phyloP scores from a whole-genome alignment of 1,284 basidiomycete species.

The Tilletiaria anomala region DNA sequence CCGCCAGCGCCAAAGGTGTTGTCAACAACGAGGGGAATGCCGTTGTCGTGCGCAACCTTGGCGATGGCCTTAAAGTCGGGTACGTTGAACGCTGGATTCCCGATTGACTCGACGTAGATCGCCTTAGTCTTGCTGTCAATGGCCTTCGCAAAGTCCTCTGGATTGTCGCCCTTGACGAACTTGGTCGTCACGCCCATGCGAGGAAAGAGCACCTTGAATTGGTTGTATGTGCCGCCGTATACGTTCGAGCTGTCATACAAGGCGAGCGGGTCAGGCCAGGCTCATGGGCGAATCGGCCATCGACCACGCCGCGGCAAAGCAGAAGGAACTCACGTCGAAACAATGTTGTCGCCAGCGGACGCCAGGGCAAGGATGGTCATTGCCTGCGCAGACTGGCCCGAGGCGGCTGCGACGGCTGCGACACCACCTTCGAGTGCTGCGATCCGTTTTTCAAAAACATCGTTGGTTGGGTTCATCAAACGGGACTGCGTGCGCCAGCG shows the following conservation, averaged over 20 bases:
- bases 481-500: slow-evolving; percentile 41
- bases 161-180: slow-evolving; percentile 53
- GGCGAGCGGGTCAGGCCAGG: too few relatives aligned
- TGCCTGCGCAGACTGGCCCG: slow-evolving; percentile 69
- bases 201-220: slow-evolving; percentile 64
- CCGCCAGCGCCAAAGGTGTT: slow-evolving; percentile 80
- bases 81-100: slow-evolving; percentile 66
- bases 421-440: slow-evolving; percentile 68
- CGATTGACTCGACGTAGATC: slow-evolving; percentile 67
- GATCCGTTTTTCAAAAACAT: slow-evolving; percentile 70
- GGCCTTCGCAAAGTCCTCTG: slow-evolving; percentile 55
- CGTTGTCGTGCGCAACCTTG: slow-evolving; percentile 60
- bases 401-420: slow-evolving; percentile 62
- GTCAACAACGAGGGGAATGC: slow-evolving; percentile 68
- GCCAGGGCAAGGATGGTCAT: slow-evolving; percentile 54
- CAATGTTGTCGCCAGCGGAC: slow-evolving; percentile 62
- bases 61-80: slow-evolving; percentile 58
- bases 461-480: slow-evolving; percentile 69
- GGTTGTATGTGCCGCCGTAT: slow-evolving; percentile 58
- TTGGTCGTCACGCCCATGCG: slow-evolving; percentile 64
- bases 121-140: slow-evolving; percentile 37
- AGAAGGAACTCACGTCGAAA: slow-evolving; percentile 48
- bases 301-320: slow-evolving; percentile 54
- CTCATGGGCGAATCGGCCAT: too few relatives aligned
- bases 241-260: slow-evolving; percentile 12